Conservation (phyloP, 169 alveolate species). For the Theileria parva region DNA sequence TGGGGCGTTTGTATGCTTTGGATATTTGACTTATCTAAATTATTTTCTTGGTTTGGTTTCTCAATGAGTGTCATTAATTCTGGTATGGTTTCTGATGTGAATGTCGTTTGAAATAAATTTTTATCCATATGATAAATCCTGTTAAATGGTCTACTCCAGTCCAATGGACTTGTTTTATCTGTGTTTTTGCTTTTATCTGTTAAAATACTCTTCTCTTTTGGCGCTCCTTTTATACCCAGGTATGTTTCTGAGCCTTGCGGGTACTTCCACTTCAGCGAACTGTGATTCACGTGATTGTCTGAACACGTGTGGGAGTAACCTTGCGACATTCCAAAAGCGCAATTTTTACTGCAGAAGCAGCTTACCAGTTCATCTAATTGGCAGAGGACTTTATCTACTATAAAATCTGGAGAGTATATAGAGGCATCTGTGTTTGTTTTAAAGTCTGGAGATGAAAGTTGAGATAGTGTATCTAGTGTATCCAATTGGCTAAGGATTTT, state of each 20-base stretch:
- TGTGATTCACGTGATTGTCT: not conserved
- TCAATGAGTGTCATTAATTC: not conserved
- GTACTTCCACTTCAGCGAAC: slow-evolving; percentile 4
- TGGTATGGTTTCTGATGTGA: slow-evolving; percentile 1
- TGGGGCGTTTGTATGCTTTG: not conserved
- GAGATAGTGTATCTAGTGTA: not conserved
- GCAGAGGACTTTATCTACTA: slow-evolving; percentile 52
- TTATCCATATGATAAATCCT: slow-evolving; percentile 5
- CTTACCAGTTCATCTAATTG: slow-evolving; percentile 62
- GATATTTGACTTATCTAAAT: not conserved
- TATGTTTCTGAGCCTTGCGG: not conserved
- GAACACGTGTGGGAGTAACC: slow-evolving; percentile 18
- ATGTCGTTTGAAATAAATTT: slow-evolving; percentile 8
- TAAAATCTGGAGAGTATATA: slow-evolving; percentile 27
- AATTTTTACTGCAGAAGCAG: slow-evolving; percentile 59
- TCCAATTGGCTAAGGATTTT: slow-evolving; percentile 19
- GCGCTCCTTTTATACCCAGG: not conserved
- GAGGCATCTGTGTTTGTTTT: not conserved
- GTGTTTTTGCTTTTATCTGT: not conserved
- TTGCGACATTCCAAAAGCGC: slow-evolving; percentile 38
- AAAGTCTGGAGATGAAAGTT: not conserved
- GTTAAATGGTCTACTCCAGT: slow-evolving; percentile 9
- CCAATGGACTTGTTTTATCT: not conserved
- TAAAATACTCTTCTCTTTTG: not conserved
- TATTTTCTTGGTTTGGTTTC: not conserved